These are phyloP conservation scores for Diaporthe ilicicola DNA, from an alignment of 2,329 filamentous ascomycete genomes.

Conservation along the genomic window DNA sequence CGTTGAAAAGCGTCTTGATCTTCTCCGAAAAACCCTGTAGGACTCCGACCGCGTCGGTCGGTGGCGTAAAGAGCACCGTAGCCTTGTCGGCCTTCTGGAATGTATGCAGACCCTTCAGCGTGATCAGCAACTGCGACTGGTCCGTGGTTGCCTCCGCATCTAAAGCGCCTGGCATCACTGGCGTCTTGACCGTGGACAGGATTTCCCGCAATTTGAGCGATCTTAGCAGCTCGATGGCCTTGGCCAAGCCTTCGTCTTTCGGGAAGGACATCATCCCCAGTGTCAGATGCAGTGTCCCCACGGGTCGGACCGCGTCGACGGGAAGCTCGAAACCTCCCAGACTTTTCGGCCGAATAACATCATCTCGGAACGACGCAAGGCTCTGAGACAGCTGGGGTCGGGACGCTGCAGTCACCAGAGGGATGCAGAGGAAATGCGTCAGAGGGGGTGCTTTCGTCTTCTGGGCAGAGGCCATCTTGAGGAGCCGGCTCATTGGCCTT, in stretches of 20 bases:
- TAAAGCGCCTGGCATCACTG: slow-evolving; percentile 27
- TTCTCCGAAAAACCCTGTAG: slow-evolving; percentile 66
- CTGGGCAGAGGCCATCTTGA: slow-evolving; percentile 45
- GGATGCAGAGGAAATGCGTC: slow-evolving; percentile 81
- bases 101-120: slow-evolving; percentile 63
- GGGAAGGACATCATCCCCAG: slow-evolving; percentile 84
- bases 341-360: slow-evolving; percentile 53
- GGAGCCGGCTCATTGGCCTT: slow-evolving; percentile 24
- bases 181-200: slow-evolving; percentile 41
- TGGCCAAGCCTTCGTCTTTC: slow-evolving; percentile 53
- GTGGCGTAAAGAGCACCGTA: slow-evolving; percentile 72
- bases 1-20: slow-evolving; percentile 63
- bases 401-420: slow-evolving; percentile 70
- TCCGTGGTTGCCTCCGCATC: slow-evolving; percentile 13
- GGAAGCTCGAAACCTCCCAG: slow-evolving; percentile 62
- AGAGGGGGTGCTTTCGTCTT: slow-evolving; percentile 49
- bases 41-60: slow-evolving; percentile 59
- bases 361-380: slow-evolving; percentile 67
- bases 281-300: slow-evolving; percentile 85
- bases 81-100: slow-evolving; percentile 67
- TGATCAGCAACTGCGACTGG: slow-evolving; percentile 48
- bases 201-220: slow-evolving; percentile 50
- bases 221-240: slow-evolving; percentile 51
- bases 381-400: slow-evolving; percentile 71
- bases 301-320: slow-evolving; percentile 73